phyloP scores from a whole-genome alignment of 345 rosid genomes.

The Citrus cavaleriei region DNA sequence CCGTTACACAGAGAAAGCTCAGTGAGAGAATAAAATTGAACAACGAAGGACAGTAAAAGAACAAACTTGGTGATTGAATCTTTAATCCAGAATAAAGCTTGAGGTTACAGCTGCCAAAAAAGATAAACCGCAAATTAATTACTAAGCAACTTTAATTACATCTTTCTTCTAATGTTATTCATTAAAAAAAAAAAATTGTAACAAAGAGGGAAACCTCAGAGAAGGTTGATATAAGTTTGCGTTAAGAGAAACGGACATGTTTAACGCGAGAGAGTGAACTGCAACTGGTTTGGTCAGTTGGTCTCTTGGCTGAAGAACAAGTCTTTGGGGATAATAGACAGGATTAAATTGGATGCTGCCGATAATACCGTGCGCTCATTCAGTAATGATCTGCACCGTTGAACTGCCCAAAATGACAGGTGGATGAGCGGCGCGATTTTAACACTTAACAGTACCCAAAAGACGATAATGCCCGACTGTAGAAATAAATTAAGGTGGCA shows the following conservation, averaged over 20 bases:
- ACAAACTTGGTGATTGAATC: conserved; percentile 62
- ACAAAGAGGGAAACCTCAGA: conserved; percentile 35
- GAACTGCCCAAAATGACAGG: not conserved
- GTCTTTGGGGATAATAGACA: not conserved
- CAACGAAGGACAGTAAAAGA: conserved; percentile 7
- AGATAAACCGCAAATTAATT: conserved; percentile 1
- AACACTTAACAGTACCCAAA: not conserved
- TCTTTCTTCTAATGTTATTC: not conserved
- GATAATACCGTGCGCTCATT: not conserved
- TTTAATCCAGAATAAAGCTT: conserved; percentile 70
- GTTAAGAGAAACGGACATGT: conserved; percentile 60
- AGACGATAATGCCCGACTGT: not conserved
- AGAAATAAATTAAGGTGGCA: too few species aligned
- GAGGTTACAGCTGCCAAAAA: conserved; percentile 53
- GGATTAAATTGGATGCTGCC: not conserved
- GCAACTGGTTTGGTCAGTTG: not conserved
- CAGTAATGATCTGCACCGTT: not conserved
- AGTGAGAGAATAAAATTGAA: not conserved
- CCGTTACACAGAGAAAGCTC: not conserved
- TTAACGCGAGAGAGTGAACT: not conserved
- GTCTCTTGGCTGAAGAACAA: not conserved
- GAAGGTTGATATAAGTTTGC: conserved; percentile 46
- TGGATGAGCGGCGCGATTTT: not conserved
- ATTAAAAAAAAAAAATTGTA: not conserved
- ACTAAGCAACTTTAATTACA: conserved; percentile 7